Conservation (phyloP, 2,329 filamentous ascomycete species). For the Cladosporium colombiae region DNA sequence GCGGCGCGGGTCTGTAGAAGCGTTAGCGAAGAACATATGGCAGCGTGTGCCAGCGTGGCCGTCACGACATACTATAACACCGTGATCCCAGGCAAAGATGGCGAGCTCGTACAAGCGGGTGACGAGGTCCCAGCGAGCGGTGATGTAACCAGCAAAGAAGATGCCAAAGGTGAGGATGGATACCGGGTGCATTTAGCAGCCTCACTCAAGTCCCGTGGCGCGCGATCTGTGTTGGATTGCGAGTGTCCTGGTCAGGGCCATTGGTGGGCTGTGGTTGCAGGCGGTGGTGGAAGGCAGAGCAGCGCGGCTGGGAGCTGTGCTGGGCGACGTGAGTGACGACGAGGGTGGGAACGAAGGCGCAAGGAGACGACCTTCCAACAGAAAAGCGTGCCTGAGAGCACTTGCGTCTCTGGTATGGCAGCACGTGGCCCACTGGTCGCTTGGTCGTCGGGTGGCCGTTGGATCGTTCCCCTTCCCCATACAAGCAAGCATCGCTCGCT, state of each 20-base stretch:
- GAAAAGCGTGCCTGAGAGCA: not conserved
- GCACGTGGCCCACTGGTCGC: not conserved
- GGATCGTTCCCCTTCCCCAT: not conserved
- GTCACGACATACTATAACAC: conserved; percentile 72
- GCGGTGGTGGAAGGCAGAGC: not conserved
- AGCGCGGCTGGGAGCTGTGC: not conserved
- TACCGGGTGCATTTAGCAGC: conserved; percentile 82
- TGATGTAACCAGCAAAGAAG: conserved; percentile 99
- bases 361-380: not conserved
- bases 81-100: conserved; percentile 98
- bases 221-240: conserved; percentile 4
- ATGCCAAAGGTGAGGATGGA: conserved; percentile 93
- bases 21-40: conserved; percentile 7
- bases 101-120: conserved; percentile 95
- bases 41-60: not conserved
- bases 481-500: not conserved
- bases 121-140: conserved; percentile 97
- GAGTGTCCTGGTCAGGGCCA: conserved; percentile 11
- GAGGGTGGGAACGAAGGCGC: not conserved
- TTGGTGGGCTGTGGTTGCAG: not conserved
- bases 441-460: not conserved
- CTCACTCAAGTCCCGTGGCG: conserved; percentile 14
- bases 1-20: conserved; percentile 70
- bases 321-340: not conserved
- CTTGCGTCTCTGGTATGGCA: not conserved